Base-by-base conservation (phyloP, 2,329 filamentous ascomycete genomes). In the Colletotrichum sp. region DNA sequence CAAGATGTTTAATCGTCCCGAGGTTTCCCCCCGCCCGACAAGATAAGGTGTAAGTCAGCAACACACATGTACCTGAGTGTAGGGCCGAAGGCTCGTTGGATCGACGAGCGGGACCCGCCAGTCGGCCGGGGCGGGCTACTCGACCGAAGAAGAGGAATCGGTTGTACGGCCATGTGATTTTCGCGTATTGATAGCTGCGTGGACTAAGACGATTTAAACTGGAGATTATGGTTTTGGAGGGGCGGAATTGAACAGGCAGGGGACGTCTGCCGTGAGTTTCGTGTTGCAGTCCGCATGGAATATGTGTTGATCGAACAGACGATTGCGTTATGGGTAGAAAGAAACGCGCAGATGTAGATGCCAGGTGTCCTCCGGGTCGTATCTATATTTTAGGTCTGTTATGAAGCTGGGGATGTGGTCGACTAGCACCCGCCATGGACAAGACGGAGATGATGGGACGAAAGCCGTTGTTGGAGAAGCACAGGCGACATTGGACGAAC, bases 11-110 rank as follows among this genome's bases (percentile, higher is more conserved):
- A n/a, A 52, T 36, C 24, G 22, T 24, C 26, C 70, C 70, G 73
- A 68, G 4, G 39, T 68, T 75, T 57, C 32, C 12, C 12, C 70
- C 69, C 64, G 26, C n/a, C 16, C 26, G n/a, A 22, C 44, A 52
- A 52, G 6, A 52, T 7, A 26, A n/a, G 34, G 59, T 52, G 69
- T 18, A 32, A 16, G 22, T n/a, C 44, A 52, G 44, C 32, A 36
- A 52, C n/a, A 32, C 10, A 24, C 57, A 39, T 24, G 24, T 36
- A 63, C 39, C 52, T 64, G 57, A 65, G 44, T 64, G 44, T 60
- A 71, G 67, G 74, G 74, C 69, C 69, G 39, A 73, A 76, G 74
- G 76, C 65, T 76, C 69, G 76, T 68, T 76, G 69, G 76, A 57
- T 77, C 66, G 62, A 76, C 13, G 67, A 26, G 30, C 60, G 62